These are phyloP conservation scores for Penicillium glabrum DNA, from an alignment of 2,329 filamentous ascomycete species.

Conservation along the genomic window DNA sequence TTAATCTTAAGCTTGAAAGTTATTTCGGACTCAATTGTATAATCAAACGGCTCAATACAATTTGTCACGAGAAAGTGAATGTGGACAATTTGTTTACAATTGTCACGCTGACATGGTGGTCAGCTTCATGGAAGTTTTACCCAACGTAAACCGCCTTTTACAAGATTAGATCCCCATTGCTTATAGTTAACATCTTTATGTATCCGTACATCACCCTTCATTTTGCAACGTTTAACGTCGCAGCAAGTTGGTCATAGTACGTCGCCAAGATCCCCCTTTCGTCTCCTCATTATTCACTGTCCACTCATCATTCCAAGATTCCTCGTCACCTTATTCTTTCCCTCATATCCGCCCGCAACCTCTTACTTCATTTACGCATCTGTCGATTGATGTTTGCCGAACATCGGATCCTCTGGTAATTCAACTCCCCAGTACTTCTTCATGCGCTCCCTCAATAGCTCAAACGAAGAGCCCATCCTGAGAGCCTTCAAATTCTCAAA, in stretches of 20 bases:
- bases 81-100: neutral
- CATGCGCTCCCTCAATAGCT: neutral
- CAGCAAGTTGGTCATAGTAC: neutral
- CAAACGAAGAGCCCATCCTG: conserved; percentile 6
- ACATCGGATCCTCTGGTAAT: neutral
- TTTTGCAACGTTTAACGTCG: neutral
- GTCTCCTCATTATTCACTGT: neutral
- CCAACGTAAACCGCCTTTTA: neutral
- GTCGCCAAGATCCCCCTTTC: neutral
- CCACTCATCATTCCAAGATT: neutral
- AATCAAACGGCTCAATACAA: no score
- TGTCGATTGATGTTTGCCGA: neutral
- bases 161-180: neutral
- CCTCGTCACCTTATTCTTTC: neutral
- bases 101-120: neutral
- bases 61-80: no score
- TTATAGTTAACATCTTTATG: no score
- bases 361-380: neutral
- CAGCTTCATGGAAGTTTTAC: neutral
- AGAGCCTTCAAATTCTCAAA: conserved; percentile 6
- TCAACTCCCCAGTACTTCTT: neutral
- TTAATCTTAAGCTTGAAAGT: no score
- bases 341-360: neutral
- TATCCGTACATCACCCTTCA: no score
- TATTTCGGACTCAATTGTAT: no score